Base-by-base conservation (phyloP, 2,329 filamentous ascomycete genomes). In the Bipolaris sorokiniana region DNA sequence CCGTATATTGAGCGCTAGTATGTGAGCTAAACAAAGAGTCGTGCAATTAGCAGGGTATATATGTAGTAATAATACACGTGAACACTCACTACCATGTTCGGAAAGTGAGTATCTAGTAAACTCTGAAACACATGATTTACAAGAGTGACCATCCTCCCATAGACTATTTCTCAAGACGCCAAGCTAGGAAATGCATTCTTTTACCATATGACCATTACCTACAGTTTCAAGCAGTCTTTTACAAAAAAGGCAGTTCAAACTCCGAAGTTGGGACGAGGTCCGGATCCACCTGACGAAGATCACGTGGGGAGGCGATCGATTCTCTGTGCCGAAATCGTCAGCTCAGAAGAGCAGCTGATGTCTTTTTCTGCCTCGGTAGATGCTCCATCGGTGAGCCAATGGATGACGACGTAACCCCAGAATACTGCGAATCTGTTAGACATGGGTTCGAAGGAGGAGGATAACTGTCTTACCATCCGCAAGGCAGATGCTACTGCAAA, bases 401-500 rank as follows among this genome's bases (percentile, higher is more conserved):
- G 9, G 37, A 40, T 40, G 37, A 40, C 18, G 10, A 40, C 13
- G 16, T 20, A 40, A 9, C 37, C 37, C 37, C 37, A 40, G 37
- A 40, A 40, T 40, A 40, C 37, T 40, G 37, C 22, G 18, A 22
- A 22, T 22, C 18, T 20, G 18, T 40, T 40, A 22, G 37, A 40
- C 2, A 22, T 40, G 18, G 3, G 9, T 40, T 40, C 2, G 18
- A 16, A 41, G 63, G 20, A 10, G 37, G 3, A 40, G 0, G 4
- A 13, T 7, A 22, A 18, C 3, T 33, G 16, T 20, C 69, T 56
- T 59, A 77, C 76, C 69, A 56, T 79, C 77, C n/a, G 71, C 51
- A 6, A 74, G 71, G 54, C 77, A 79, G 5, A 78, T 64, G 1
- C 66, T 69, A 26, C 76, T 69, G 48, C 77, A 79, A 10, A 78